Evolutionary conservation across 192 early-diverging fungal genomes (phyloP).

Genomic region (Entomortierella lignicola): DNA sequence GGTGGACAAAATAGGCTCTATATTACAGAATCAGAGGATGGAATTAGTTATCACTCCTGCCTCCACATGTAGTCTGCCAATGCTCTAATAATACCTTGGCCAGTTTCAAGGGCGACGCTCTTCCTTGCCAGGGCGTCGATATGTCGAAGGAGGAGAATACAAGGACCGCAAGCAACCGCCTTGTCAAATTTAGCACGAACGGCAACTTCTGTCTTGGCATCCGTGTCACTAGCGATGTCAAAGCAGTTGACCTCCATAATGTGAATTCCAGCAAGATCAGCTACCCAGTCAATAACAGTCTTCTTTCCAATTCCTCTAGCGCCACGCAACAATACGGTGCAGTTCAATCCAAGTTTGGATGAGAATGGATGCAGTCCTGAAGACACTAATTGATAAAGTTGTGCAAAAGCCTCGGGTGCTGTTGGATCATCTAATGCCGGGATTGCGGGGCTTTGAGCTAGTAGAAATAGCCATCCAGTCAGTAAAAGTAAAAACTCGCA

Average conservation of each 20-base stretch:
- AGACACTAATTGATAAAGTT: slow-evolving; percentile 69
- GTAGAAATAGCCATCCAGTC: background rate
- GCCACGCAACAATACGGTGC: slow-evolving; percentile 82
- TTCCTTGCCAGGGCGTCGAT: slow-evolving; percentile 82
- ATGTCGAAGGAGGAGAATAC: slow-evolving; percentile 82
- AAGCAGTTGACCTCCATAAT: slow-evolving; percentile 83
- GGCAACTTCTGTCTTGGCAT: slow-evolving; percentile 80
- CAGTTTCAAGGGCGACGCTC: slow-evolving; percentile 66
- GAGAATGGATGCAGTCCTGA: slow-evolving; percentile 83
- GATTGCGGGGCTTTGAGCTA: slow-evolving; percentile 43
- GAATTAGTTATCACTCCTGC: too few species aligned
- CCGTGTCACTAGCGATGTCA: slow-evolving; percentile 83
- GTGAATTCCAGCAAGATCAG: slow-evolving; percentile 81
- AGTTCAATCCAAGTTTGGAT: slow-evolving; percentile 71
- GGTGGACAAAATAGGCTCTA: slow-evolving; percentile 64
- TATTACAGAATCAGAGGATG: background rate
- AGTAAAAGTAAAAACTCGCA: background rate
- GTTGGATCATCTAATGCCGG: slow-evolving; percentile 44
- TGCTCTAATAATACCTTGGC: slow-evolving; percentile 65
- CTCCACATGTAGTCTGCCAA: too few species aligned
- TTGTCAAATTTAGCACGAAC: slow-evolving; percentile 84
- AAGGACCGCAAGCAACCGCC: slow-evolving; percentile 80
- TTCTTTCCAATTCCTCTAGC: slow-evolving; percentile 88
- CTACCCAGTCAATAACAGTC: slow-evolving; percentile 71
- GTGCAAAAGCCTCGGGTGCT: slow-evolving; percentile 53